These are phyloP conservation scores for Pneumocystis murina DNA, from an alignment of 1,139 yeast genomes.

Conservation along the genomic window DNA sequence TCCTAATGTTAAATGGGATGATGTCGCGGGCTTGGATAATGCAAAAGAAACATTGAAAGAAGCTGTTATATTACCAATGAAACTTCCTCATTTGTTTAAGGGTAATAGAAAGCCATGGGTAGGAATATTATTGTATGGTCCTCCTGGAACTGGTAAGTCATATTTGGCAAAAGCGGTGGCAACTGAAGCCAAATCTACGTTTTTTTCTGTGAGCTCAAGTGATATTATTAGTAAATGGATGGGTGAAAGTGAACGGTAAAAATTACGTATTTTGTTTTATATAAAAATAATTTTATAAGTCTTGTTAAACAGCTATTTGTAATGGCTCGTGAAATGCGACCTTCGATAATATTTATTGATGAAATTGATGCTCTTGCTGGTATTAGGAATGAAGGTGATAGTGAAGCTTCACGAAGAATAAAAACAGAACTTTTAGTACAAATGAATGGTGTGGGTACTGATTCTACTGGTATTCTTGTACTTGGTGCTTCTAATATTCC, in stretches of 20 bases:
- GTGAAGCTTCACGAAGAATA: slow-evolving; percentile 90
- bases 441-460: slow-evolving; percentile 98
- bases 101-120: slow-evolving; percentile 89
- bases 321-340: slow-evolving; percentile 93
- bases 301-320: slow-evolving; percentile 83
- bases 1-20: slow-evolving; percentile 90
- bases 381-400: slow-evolving; percentile 95
- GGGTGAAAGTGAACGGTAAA: slow-evolving; percentile 56
- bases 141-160: slow-evolving; percentile 98
- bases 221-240: slow-evolving; percentile 96
- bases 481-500: slow-evolving; percentile 97
- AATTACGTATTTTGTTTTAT: not conserved
- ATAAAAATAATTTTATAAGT: slow-evolving; percentile 27
- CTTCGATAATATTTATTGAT: slow-evolving; percentile 88
- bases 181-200: slow-evolving; percentile 92
- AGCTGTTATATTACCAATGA: slow-evolving; percentile 89
- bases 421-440: slow-evolving; percentile 92
- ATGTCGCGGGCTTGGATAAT: slow-evolving; percentile 85
- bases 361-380: slow-evolving; percentile 98
- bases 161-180: slow-evolving; percentile 96
- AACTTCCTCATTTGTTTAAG: slow-evolving; percentile 83
- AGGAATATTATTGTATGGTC: slow-evolving; percentile 87
- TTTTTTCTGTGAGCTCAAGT: slow-evolving; percentile 85
- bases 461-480: slow-evolving; percentile 79
- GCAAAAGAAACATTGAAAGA: slow-evolving; percentile 96